Evolutionary conservation across 352 stramenopile genomes (phyloP).

Genomic region (Phytophthora tentaculata): DNA sequence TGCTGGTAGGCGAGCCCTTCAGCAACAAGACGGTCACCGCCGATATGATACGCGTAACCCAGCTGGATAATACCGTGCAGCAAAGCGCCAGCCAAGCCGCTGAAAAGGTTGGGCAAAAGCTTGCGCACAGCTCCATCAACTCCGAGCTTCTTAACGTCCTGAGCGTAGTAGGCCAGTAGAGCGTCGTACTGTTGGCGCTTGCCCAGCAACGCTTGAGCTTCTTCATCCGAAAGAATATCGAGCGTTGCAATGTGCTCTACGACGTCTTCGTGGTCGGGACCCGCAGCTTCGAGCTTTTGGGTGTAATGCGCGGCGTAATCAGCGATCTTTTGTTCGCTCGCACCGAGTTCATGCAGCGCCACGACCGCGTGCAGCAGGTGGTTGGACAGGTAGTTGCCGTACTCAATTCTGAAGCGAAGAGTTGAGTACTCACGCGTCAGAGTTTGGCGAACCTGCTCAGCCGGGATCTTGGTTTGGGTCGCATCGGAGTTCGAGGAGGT

Average conservation of each 20-base stretch:
- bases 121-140: conserved; percentile 40
- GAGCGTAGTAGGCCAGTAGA: conserved; percentile 37
- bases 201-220: conserved; percentile 30
- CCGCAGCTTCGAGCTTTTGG: conserved; percentile 38
- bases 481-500: not conserved
- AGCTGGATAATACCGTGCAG: conserved; percentile 55
- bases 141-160: conserved; percentile 34
- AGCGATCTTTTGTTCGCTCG: conserved; percentile 37
- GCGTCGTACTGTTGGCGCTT: conserved; percentile 39
- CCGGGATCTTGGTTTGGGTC: conserved; percentile 18
- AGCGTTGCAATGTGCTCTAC: conserved; percentile 6
- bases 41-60: conserved; percentile 47
- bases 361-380: conserved; percentile 51
- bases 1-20: conserved; percentile 50
- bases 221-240: conserved; percentile 26
- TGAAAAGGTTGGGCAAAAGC: conserved; percentile 36
- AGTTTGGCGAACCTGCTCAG: conserved; percentile 35
- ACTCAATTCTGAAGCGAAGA: conserved; percentile 43
- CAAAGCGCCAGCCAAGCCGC: conserved; percentile 42
- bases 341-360: conserved; percentile 44
- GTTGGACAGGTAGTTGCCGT: conserved; percentile 46
- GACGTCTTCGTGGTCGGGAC: conserved; percentile 35
- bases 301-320: conserved; percentile 39
- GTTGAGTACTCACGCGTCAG: conserved; percentile 45
- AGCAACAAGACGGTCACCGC: conserved; percentile 39